phyloP scores from a whole-genome alignment of 176 grass and related monocot species.

The Pontederia crassipes region DNA sequence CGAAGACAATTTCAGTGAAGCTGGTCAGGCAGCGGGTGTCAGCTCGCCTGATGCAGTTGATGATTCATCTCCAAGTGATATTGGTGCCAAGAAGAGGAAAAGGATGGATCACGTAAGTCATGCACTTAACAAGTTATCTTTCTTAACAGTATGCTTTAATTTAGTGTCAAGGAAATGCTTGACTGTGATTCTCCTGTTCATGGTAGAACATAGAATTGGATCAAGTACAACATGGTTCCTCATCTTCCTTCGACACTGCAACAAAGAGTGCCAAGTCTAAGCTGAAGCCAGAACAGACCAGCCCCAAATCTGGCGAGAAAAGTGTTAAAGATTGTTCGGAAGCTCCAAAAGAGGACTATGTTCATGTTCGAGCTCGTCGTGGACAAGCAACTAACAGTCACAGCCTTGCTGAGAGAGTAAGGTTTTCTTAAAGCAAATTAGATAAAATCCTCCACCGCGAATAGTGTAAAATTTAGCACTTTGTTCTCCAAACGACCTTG shows the following conservation, averaged over 20 bases:
- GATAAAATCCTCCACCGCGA: too few relatives aligned
- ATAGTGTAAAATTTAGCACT: too few relatives aligned
- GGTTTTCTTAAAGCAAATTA: background rate
- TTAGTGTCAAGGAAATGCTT: background rate
- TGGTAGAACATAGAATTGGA: background rate
- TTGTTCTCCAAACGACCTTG: too few relatives aligned
- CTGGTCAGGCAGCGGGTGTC: background rate
- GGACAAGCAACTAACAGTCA: slow-evolving; percentile 20
- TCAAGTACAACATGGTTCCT: background rate
- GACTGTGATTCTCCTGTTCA: background rate
- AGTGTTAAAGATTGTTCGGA: background rate
- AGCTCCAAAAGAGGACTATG: slow-evolving; percentile 5
- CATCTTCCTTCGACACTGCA: background rate
- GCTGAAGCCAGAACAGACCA: background rate
- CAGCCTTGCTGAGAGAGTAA: slow-evolving; percentile 19
- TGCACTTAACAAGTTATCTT: background rate
- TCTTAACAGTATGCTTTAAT: background rate
- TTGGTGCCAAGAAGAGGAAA: slow-evolving; percentile 16
- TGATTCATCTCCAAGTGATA: slow-evolving; percentile 4
- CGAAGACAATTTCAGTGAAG: background rate
- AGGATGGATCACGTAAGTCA: background rate
- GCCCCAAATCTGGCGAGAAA: background rate
- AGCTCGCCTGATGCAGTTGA: background rate
- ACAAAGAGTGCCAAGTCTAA: background rate
- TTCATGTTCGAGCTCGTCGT: slow-evolving; percentile 10